A percentile compares a stretch with the other conserved stretches of the same genome.
phyloP scores from a whole-genome alignment of 805 yeast species.

The Torulaspora gathmanii region DNA sequence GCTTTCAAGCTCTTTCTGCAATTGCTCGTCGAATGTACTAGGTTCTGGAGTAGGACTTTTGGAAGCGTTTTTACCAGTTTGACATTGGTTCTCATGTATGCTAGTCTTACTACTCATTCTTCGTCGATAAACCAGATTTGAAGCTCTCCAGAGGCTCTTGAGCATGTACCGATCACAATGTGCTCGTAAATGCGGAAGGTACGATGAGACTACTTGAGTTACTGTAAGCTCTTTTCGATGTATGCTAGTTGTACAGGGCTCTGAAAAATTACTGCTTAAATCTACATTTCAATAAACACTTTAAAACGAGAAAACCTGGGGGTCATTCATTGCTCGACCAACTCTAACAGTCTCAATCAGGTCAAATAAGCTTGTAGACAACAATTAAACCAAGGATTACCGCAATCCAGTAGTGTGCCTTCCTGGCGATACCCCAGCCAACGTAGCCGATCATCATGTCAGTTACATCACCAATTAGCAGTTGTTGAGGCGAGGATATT shows the following conservation, averaged over 20 bases:
- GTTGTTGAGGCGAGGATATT: conserved; percentile 6
- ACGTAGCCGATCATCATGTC: conserved; percentile 27
- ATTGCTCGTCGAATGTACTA: conserved; percentile 10
- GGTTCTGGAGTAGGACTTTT: not conserved
- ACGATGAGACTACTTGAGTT: not conserved
- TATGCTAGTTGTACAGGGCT: not conserved
- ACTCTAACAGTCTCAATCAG: not conserved
- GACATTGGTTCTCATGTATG: not conserved
- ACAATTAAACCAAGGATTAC: conserved; percentile 2
- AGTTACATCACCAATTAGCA: conserved; percentile 13
- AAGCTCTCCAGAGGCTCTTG: not conserved
- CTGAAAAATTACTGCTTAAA: not conserved
- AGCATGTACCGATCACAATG: not conserved
- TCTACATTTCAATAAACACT: not conserved
- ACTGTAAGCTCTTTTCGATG: not conserved
- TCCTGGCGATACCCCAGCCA: conserved; percentile 23
- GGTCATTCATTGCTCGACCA: not conserved
- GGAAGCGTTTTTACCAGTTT: not conserved
- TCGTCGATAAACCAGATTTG: not conserved
- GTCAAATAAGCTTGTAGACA: conserved; percentile 2
- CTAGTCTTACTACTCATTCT: not conserved
- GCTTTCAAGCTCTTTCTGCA: conserved; percentile 11
- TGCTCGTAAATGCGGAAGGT: not conserved
- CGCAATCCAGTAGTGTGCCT: conserved; percentile 12
- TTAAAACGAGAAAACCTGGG: not conserved